These are phyloP conservation scores for Fusarium globosum DNA, from an alignment of 2,329 filamentous ascomycete species.

Conservation along the genomic window DNA sequence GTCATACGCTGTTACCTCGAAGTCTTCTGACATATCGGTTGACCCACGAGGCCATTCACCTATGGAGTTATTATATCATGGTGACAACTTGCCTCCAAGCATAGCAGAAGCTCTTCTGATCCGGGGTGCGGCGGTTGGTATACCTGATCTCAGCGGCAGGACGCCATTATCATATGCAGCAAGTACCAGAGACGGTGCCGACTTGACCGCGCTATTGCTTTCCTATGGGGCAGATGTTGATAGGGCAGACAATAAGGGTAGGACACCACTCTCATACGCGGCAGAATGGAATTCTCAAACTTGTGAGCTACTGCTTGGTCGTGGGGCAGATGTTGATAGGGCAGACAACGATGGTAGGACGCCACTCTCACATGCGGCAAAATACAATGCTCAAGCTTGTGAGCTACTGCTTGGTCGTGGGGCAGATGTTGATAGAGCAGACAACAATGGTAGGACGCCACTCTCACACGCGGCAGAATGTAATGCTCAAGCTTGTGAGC, in stretches of 20 bases:
- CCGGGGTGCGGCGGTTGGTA: background rate
- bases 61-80: rapidly evolving
- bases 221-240: background rate
- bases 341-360: background rate
- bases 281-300: too few relatives aligned
- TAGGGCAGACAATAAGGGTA: too few relatives aligned
- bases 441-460: background rate
- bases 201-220: too few relatives aligned
- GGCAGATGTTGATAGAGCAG: rapidly evolving
- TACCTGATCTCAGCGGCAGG: background rate
- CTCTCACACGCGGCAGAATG: too few relatives aligned
- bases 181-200: rapidly evolving
- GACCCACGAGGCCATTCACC: rapidly evolving
- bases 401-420: background rate
- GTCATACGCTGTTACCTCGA: background rate
- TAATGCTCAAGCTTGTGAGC: too few relatives aligned
- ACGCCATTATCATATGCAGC: background rate
- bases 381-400: too few relatives aligned
- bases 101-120: background rate
- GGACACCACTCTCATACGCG: too few relatives aligned
- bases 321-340: rapidly evolving
- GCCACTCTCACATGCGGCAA: too few relatives aligned
- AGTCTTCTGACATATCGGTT: rapidly evolving
- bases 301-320: too few relatives aligned
- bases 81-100: rapidly evolving